Evolutionary conservation across 1,139 yeast species (phyloP).

Genomic region (Magnusiomyces ingens): DNA sequence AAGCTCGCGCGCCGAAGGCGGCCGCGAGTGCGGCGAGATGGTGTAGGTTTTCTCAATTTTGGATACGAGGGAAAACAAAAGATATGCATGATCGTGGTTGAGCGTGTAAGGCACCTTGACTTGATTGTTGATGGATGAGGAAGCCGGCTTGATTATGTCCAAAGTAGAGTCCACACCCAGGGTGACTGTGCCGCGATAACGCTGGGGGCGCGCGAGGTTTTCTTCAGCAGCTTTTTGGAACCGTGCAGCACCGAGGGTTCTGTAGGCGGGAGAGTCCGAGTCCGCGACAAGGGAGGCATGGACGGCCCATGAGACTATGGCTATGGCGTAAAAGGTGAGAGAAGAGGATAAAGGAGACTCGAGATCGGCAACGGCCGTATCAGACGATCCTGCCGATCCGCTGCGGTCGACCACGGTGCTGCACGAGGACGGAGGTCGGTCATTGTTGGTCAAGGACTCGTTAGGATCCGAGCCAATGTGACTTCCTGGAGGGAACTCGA

Average conservation of each 20-base stretch:
- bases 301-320: constrained; percentile 77
- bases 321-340: constrained; percentile 24
- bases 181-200: constrained; percentile 41
- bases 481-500: constrained; percentile 47
- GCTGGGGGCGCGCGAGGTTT: constrained; percentile 45
- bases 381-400: background rate
- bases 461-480: background rate
- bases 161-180: constrained; percentile 14
- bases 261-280: constrained; percentile 61
- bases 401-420: background rate
- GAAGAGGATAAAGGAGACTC: background rate
- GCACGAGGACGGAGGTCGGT: background rate
- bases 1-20: constrained; percentile 41
- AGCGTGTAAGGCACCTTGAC: background rate
- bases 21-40: constrained; percentile 65
- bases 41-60: constrained; percentile 60
- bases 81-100: constrained; percentile 50
- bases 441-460: constrained; percentile 4
- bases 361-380: background rate
- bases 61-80: constrained; percentile 55
- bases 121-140: background rate
- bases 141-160: background rate
- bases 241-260: constrained; percentile 57
- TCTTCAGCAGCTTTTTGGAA: constrained; percentile 62
- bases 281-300: constrained; percentile 82